These are phyloP conservation scores for Phytophthora aleatoria DNA, from an alignment of 352 stramenopile species.

Conservation along the genomic window DNA sequence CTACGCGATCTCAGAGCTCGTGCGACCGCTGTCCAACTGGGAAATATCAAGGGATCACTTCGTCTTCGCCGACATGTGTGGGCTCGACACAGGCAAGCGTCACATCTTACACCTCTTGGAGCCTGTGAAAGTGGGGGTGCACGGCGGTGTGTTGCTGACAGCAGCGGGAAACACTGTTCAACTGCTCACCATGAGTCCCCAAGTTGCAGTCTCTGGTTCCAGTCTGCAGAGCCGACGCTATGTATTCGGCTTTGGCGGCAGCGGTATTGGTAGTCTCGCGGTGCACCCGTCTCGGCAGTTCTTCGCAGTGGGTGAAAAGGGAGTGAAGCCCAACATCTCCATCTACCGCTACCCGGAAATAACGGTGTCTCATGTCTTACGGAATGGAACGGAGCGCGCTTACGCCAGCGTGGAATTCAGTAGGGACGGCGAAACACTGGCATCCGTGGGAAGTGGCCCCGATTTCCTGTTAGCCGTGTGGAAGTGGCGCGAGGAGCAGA, in stretches of 20 bases:
- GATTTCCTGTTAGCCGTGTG: constrained; percentile 95
- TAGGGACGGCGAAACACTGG: constrained; percentile 85
- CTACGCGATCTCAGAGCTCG: constrained; percentile 30
- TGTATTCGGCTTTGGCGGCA: constrained; percentile 73
- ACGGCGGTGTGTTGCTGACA: constrained; percentile 68
- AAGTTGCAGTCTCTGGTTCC: constrained; percentile 15
- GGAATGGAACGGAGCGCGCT: constrained; percentile 80
- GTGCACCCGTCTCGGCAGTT: constrained; percentile 74
- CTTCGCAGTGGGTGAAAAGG: constrained; percentile 91
- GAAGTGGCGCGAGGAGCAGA: constrained; percentile 91
- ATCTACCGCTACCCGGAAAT: constrained; percentile 87
- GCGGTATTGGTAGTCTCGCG: constrained; percentile 67
- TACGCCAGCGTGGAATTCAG: constrained; percentile 85
- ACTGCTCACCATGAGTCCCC: constrained; percentile 54
- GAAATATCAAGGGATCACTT: constrained; percentile 79
- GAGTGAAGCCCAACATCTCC: constrained; percentile 83
- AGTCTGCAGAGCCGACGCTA: constrained; percentile 47
- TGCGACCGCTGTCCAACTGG: constrained; percentile 55
- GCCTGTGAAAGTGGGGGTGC: constrained; percentile 26
- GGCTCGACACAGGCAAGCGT: constrained; percentile 66
- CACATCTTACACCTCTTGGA: constrained; percentile 71
- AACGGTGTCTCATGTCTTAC: constrained; percentile 74
- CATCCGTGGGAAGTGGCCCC: constrained; percentile 84
- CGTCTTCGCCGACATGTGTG: constrained; percentile 69
- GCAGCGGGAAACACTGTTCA: constrained; percentile 79